Evolutionary conservation across 2,329 filamentous ascomycete species (phyloP).

Genomic region (Colletotrichum musicola): DNA sequence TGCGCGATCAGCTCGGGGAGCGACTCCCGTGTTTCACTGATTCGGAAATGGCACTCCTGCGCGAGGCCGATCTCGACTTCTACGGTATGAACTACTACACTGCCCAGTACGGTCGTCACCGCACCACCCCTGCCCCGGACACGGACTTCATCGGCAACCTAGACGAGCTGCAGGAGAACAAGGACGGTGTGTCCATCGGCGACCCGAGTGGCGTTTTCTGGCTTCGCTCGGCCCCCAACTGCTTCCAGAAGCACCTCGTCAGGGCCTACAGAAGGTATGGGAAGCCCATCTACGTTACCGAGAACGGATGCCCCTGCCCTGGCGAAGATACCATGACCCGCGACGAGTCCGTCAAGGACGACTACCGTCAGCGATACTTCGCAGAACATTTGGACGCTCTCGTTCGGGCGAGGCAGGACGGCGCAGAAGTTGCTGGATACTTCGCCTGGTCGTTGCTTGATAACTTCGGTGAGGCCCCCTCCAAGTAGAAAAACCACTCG

Average conservation of each 20-base stretch:
- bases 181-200: constrained; percentile 48
- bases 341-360: constrained; percentile 48
- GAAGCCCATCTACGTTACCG: constrained; percentile 56
- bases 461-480: constrained; percentile 41
- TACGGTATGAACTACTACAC: constrained; percentile 60
- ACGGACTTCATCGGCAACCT: constrained; percentile 55
- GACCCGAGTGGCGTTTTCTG: constrained; percentile 53
- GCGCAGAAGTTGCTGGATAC: constrained; percentile 52
- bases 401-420: constrained; percentile 51
- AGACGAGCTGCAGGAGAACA: constrained; percentile 49
- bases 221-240: constrained; percentile 52
- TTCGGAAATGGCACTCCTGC: constrained; percentile 51
- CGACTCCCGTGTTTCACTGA: constrained; percentile 52
- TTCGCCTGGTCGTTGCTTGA: constrained; percentile 57
- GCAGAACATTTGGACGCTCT: constrained; percentile 51
- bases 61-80: constrained; percentile 49
- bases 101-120: constrained; percentile 52
- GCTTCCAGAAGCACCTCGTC: constrained; percentile 51
- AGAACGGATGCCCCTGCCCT: constrained; percentile 55
- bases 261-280: constrained; percentile 56
- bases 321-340: constrained; percentile 51
- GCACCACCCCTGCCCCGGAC: constrained; percentile 48
- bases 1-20: constrained; percentile 53
- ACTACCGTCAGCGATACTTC: constrained; percentile 52
- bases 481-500: too few species aligned